Base-by-base conservation (phyloP, 1,284 basidiomycete genomes). In the Ustilago hordei region DNA sequence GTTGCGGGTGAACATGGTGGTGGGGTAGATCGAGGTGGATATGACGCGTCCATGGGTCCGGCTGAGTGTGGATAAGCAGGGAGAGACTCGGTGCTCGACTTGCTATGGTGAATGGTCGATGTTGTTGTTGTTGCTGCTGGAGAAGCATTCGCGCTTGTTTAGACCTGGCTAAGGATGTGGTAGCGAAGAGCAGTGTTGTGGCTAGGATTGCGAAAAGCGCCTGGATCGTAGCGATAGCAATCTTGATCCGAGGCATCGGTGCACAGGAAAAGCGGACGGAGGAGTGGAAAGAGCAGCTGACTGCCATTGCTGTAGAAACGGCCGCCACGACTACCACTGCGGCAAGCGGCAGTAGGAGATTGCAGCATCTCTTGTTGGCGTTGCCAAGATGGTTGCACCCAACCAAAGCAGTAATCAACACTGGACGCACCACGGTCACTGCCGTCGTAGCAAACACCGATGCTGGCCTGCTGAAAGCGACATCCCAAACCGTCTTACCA, bases 31-130 rank as follows among this genome's bases (percentile, higher is more conserved):
- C 60, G 50, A 69, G 55, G 8, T 69, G 12, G 50, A 64, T 64
- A 11, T 55, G 35, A 7, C 67, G 56, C 1, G 61, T 69, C 67
- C 67, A 70, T 0, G 68, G 53, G 12, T 65, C 62, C 2, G 68
- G 63, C 19, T 64, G 68, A 12, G 68, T 61, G 38, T 70, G 68
- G 31, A 70, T 70, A 35, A 70, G 68, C 2, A 65, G 68, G 4
- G 68, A 70, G 4, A 65, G 43, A 34, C 58, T 61, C 9, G 68
- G 68, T 11, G 68, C 63, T 52, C 59, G 58, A 41, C 8, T 31
- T 15, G 58, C 32, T 2, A 39, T 34, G 28, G 17, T 57, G 11
- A 58, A 47, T 12, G 57, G 12, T 34, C 45, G 56, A 52, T 59
- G 4, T 31, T 19, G n/a, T 19, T 19, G n/a, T 19, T 55, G 60